These are phyloP conservation scores for Gracilaria caudata DNA, from an alignment of 23 red algal genomes.

Conservation along the genomic window DNA sequence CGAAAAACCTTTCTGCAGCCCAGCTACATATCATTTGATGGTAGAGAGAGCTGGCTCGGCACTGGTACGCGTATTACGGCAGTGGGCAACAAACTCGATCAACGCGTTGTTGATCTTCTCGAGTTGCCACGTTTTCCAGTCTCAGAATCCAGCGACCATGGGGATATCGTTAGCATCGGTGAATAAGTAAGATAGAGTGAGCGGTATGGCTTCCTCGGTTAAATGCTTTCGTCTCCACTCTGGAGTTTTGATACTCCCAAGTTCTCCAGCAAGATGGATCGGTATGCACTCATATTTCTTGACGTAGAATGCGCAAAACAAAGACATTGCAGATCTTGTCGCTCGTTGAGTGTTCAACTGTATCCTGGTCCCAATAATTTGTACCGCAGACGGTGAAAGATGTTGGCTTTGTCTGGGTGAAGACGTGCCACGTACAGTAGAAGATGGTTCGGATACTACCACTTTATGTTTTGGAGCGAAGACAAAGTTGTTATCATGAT, in stretches of 20 bases:
- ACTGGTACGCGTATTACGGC: neutral
- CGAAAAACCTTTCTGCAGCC: neutral
- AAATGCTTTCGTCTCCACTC: neutral
- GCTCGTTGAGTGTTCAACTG: neutral
- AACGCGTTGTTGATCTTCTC: neutral
- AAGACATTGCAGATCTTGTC: neutral
- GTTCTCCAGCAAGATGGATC: neutral
- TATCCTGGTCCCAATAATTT: neutral
- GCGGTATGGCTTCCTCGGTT: neutral
- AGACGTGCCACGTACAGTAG: neutral
- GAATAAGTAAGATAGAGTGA: neutral
- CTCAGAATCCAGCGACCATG: neutral
- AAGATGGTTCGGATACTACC: no score
- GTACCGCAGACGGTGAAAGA: neutral
- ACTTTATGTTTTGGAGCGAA: no score
- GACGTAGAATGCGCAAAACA: neutral
- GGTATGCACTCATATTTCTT: neutral
- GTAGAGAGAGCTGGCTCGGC: neutral
- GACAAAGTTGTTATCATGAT: no score
- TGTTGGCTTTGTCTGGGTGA: neutral
- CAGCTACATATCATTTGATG: neutral
- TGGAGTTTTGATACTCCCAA: neutral
- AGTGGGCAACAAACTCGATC: neutral
- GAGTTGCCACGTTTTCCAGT: neutral
- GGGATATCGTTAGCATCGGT: neutral